phyloP scores from a whole-genome alignment of 169 alveolate species.

The Babesia sp. region DNA sequence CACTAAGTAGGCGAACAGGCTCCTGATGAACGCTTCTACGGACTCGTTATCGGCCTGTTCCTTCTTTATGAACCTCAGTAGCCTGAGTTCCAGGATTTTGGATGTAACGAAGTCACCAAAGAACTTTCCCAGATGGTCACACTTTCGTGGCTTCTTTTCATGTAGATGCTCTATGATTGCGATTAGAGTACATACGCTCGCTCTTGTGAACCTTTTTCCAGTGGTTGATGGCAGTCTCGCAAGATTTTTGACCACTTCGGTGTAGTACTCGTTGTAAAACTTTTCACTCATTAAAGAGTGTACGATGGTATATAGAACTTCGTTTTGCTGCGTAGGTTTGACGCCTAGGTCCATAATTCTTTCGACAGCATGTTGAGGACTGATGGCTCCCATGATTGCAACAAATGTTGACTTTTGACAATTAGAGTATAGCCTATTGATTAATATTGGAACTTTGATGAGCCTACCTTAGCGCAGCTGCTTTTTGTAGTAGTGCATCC shows the following conservation, averaged over 20 bases:
- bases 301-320: constrained; percentile 33
- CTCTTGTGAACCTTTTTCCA: constrained; percentile 37
- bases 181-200: constrained; percentile 21
- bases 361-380: constrained; percentile 54
- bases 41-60: constrained; percentile 16
- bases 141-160: constrained; percentile 20
- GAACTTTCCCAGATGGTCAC: constrained; percentile 4
- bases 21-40: constrained; percentile 26
- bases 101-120: constrained; percentile 4
- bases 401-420: constrained; percentile 53
- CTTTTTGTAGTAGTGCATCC: constrained; percentile 30
- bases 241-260: constrained; percentile 8
- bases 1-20: constrained; percentile 18
- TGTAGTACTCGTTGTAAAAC: constrained; percentile 36
- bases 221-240: constrained; percentile 25
- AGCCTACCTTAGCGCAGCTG: constrained; percentile 25
- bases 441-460: background rate
- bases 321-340: constrained; percentile 30
- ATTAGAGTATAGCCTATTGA: constrained; percentile 24
- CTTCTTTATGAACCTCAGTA: constrained; percentile 26
- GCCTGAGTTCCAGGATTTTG: constrained; percentile 13
- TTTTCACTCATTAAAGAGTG: constrained; percentile 40
- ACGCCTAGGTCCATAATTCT: constrained; percentile 37
- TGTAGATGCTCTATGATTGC: constrained; percentile 32
- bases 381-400: constrained; percentile 38